Percentiles rank a stretch among this genome's conserved stretches.
Conservation (phyloP, 2,329 filamentous ascomycete genomes). For the Emergomyces pasteurianus region DNA sequence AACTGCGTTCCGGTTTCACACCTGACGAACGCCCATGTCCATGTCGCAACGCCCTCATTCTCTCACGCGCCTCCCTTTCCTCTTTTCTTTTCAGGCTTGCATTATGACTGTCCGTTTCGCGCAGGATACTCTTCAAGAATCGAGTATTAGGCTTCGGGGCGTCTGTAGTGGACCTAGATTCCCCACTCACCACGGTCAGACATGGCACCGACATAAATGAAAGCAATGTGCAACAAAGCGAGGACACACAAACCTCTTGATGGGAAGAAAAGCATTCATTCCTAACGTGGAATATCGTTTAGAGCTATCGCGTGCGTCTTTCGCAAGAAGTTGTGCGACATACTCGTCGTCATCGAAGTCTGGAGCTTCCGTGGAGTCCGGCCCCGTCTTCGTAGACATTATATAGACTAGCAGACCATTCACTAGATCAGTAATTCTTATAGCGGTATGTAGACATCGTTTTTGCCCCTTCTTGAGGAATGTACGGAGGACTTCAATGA, state of each 20-base stretch:
- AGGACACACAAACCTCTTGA: conserved; percentile 34
- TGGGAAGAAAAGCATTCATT: conserved; percentile 51
- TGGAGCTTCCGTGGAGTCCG: not conserved
- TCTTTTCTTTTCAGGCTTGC: conserved; percentile 74
- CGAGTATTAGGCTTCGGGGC: conserved; percentile 81
- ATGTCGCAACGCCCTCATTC: conserved; percentile 47
- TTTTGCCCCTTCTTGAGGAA: not conserved
- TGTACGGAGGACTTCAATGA: not conserved
- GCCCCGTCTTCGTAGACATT: conserved; percentile 5
- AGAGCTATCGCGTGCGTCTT: conserved; percentile 65
- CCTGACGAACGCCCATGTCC: conserved; percentile 32
- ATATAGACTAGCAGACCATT: not conserved
- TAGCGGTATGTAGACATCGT: not conserved
- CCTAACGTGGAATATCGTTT: conserved; percentile 65
- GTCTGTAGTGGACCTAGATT: conserved; percentile 48
- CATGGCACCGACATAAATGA: not conserved
- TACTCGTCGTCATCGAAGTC: conserved; percentile 51
- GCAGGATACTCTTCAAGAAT: conserved; percentile 79
- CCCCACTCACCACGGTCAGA: conserved; percentile 1
- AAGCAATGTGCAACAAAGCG: not conserved
- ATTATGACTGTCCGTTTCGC: conserved; percentile 82
- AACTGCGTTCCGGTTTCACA: conserved; percentile 13
- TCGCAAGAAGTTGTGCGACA: conserved; percentile 64
- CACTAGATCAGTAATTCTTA: not conserved
- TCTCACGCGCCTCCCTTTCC: conserved; percentile 61